These are phyloP conservation scores for Aspergillus spinulosporus DNA, from an alignment of 2,329 filamentous ascomycete species.

Conservation along the genomic window DNA sequence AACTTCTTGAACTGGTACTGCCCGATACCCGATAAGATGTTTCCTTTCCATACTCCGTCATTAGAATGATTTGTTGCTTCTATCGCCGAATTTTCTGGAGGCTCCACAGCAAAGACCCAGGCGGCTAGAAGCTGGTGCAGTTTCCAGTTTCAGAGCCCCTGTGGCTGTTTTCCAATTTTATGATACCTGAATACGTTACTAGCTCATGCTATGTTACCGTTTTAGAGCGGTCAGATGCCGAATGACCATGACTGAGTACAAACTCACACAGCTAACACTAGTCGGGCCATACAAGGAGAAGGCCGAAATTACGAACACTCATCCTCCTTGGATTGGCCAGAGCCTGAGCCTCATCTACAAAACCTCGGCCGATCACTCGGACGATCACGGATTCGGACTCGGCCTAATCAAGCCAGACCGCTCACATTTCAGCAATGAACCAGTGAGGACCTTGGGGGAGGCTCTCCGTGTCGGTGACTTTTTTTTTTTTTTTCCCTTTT, in stretches of 20 bases:
- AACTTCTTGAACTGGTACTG: too few relatives aligned
- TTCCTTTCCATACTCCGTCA: too few relatives aligned
- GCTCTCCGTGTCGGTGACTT: conserved; percentile 10
- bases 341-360: background rate
- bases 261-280: background rate
- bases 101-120: background rate
- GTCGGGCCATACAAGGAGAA: background rate
- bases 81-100: background rate
- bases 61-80: too few relatives aligned
- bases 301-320: background rate
- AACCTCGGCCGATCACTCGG: background rate
- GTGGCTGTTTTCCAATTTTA: background rate
- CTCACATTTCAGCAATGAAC: conserved; percentile 1
- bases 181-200: background rate
- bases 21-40: too few relatives aligned
- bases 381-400: background rate
- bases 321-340: conserved; percentile 2
- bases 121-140: background rate
- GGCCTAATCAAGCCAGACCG: conserved; percentile 4
- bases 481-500: background rate
- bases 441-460: conserved; percentile 8
- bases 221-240: background rate
- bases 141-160: background rate
- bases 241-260: background rate
- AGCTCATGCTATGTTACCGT: background rate